Evolutionary conservation across 108 stramenopile genomes (phyloP).

Genomic region (Asterionellopsis glacialis): DNA sequence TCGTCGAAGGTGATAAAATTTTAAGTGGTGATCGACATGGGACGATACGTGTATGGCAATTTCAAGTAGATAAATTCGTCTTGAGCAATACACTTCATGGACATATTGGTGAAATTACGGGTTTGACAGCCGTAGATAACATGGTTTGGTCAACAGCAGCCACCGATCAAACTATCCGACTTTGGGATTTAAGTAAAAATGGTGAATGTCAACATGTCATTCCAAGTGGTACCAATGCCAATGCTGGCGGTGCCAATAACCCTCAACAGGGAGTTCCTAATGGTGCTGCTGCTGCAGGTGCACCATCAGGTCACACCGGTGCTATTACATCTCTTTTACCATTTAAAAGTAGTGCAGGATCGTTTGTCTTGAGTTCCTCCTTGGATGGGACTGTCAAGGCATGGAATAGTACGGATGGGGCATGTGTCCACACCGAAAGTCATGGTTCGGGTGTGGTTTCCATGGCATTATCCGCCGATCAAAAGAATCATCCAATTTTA

Average conservation of each 20-base stretch:
- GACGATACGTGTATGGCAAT: conserved; percentile 67
- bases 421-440: conserved; percentile 65
- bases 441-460: conserved; percentile 76
- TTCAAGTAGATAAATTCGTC: conserved; percentile 40
- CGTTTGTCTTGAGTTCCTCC: conserved; percentile 68
- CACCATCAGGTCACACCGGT: conserved; percentile 45
- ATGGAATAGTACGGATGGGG: conserved; percentile 76
- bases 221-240: not conserved
- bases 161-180: conserved; percentile 71
- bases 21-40: conserved; percentile 67
- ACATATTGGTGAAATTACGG: conserved; percentile 75
- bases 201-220: conserved; percentile 51
- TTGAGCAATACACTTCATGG: conserved; percentile 52
- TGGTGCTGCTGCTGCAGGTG: not conserved
- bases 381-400: conserved; percentile 82
- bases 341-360: conserved; percentile 48
- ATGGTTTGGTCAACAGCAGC: conserved; percentile 56
- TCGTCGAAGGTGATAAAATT: conserved; percentile 38
- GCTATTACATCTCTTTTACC: conserved; percentile 62
- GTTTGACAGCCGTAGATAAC: conserved; percentile 42
- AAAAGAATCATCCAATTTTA: conserved; percentile 49
- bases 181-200: conserved; percentile 63
- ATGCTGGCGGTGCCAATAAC: not conserved
- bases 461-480: conserved; percentile 65
- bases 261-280: not conserved